phyloP scores from a whole-genome alignment of 2,329 filamentous ascomycete species.

The Alternaria burnsii region DNA sequence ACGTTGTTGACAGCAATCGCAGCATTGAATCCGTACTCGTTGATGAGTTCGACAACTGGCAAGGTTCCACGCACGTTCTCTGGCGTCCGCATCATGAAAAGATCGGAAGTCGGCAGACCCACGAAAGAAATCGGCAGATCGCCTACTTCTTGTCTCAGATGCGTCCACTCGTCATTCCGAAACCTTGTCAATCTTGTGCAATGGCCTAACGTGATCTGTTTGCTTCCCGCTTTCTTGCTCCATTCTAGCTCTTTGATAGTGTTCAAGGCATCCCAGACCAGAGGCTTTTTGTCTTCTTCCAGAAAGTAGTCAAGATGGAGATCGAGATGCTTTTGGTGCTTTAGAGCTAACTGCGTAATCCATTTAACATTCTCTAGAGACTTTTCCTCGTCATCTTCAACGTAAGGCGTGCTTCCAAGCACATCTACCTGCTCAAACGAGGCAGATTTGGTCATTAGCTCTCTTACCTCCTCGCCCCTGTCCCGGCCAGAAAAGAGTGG shows the following conservation, averaged over 20 bases:
- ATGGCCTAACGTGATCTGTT: constrained; percentile 65
- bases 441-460: constrained; percentile 59
- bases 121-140: constrained; percentile 71
- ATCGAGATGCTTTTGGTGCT: constrained; percentile 66
- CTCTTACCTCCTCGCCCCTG: constrained; percentile 60
- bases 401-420: constrained; percentile 74
- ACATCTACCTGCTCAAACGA: constrained; percentile 61
- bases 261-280: constrained; percentile 64
- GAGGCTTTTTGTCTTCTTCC: constrained; percentile 57
- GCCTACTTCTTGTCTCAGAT: constrained; percentile 59
- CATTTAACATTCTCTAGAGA: constrained; percentile 68
- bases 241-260: constrained; percentile 62
- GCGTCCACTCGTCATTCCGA: constrained; percentile 57
- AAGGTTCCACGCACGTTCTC: constrained; percentile 65
- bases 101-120: constrained; percentile 73
- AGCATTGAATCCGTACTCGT: constrained; percentile 64
- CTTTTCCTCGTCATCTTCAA: constrained; percentile 63
- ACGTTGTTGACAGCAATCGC: constrained; percentile 76
- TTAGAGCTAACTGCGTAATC: constrained; percentile 65
- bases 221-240: constrained; percentile 47
- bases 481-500: constrained; percentile 67
- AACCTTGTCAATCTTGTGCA: constrained; percentile 72
- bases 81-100: constrained; percentile 73
- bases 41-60: constrained; percentile 68
- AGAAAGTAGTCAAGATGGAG: constrained; percentile 78